These are phyloP conservation scores for Plantago elongata DNA, from an alignment of 257 asterid species.

Conservation along the genomic window DNA sequence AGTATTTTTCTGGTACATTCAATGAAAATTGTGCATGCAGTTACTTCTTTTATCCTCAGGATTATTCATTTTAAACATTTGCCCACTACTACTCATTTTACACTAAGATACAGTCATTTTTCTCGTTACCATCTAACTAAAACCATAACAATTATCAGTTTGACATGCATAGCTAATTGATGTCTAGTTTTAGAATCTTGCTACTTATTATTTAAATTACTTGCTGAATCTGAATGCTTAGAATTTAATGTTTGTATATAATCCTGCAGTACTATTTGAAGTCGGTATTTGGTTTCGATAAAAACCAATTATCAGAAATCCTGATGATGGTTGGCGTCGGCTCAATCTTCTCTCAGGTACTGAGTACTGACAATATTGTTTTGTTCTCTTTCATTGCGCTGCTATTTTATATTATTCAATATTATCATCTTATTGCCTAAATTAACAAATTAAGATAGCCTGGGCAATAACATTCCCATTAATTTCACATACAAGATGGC, in stretches of 20 bases:
- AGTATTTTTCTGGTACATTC: too few relatives aligned
- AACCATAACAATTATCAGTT: too few relatives aligned
- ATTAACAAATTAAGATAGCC: too few relatives aligned
- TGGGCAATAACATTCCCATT: too few relatives aligned
- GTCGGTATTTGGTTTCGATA: slow-evolving; percentile 78
- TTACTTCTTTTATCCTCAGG: too few relatives aligned
- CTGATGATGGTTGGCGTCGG: slow-evolving; percentile 85
- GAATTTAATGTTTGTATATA: slow-evolving; percentile 15
- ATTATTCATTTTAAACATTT: too few relatives aligned
- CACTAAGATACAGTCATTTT: neutral
- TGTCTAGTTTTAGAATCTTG: slow-evolving; percentile 3
- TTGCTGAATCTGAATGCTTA: slow-evolving; percentile 14
- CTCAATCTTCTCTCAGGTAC: slow-evolving; percentile 92
- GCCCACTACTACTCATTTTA: too few relatives aligned
- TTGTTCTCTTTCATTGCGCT: neutral
- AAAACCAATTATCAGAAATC: slow-evolving; percentile 83
- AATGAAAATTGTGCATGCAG: too few relatives aligned
- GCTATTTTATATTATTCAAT: too few relatives aligned
- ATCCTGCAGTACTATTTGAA: slow-evolving; percentile 78
- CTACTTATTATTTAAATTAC: neutral
- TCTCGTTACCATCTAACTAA: neutral
- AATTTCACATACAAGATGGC: too few relatives aligned
- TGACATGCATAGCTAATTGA: too few relatives aligned
- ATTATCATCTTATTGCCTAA: too few relatives aligned
- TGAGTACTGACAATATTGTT: slow-evolving; percentile 30